These are phyloP conservation scores for Triangularia verruculosa DNA, from an alignment of 2,329 filamentous ascomycete genomes.

Conservation along the genomic window DNA sequence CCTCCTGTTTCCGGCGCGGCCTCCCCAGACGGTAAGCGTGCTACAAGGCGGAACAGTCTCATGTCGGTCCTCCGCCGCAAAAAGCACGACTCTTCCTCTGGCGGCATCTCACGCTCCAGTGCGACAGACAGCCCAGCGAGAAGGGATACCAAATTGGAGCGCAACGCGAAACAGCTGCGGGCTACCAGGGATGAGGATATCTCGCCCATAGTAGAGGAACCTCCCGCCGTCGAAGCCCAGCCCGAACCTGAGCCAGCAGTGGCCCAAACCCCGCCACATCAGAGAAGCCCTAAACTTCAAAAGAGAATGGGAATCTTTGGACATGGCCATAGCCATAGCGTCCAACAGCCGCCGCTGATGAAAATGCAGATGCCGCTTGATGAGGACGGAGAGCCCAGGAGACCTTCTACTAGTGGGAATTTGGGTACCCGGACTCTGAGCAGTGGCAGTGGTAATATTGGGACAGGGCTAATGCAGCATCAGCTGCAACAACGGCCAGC, in stretches of 20 bases:
- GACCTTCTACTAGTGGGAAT: constrained; percentile 37
- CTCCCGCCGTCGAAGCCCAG: background rate
- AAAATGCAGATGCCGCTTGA: constrained; percentile 14
- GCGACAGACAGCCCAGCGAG: constrained; percentile 56
- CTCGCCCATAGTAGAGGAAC: background rate
- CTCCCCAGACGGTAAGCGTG: constrained; percentile 10
- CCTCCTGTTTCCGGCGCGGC: constrained; percentile 9
- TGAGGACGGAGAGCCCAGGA: constrained; percentile 15
- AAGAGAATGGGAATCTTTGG: constrained; percentile 15
- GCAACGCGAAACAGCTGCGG: constrained; percentile 52
- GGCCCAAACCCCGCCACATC: constrained; percentile 12
- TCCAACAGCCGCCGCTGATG: constrained; percentile 1
- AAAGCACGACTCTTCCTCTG: constrained; percentile 47
- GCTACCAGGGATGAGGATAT: constrained; percentile 37
- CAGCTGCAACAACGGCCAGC: constrained; percentile 35
- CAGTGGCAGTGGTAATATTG: constrained; percentile 11
- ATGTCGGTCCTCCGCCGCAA: constrained; percentile 63
- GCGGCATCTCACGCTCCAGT: constrained; percentile 53
- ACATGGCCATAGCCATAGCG: background rate
- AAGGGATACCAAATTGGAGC: constrained; percentile 60
- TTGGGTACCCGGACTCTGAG: constrained; percentile 27
- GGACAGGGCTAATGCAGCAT: constrained; percentile 15
- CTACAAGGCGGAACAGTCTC: constrained; percentile 47
- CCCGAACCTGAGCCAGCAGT: background rate
- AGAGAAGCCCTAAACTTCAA: constrained; percentile 23